Conservation (phyloP, 208 protist species). For the Porcisia hertigi region DNA sequence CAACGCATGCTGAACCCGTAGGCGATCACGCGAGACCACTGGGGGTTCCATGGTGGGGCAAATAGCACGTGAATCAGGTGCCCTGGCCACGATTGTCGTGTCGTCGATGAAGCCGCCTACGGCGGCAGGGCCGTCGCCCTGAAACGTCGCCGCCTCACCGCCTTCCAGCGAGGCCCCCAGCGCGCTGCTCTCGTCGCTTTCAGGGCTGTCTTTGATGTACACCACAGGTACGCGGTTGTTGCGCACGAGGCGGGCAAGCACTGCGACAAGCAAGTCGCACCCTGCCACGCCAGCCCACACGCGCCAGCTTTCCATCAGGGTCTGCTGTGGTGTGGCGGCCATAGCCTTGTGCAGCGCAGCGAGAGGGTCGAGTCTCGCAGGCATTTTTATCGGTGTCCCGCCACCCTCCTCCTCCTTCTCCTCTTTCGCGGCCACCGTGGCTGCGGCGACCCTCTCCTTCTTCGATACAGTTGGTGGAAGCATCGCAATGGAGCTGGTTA, state of each 20-base stretch:
- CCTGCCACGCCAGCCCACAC: constrained; percentile 53
- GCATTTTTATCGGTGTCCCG: constrained; percentile 2
- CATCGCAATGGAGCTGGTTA: constrained; percentile 26
- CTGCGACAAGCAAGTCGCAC: constrained; percentile 51
- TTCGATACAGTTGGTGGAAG: constrained; percentile 16
- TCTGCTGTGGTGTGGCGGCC: constrained; percentile 33
- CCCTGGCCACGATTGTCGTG: not conserved
- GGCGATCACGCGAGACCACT: constrained; percentile 59
- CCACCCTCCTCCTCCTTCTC: constrained; percentile 15
- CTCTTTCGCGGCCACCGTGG: constrained; percentile 14
- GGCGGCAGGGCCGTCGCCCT: constrained; percentile 7
- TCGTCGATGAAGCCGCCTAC: not conserved
- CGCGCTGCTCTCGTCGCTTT: constrained; percentile 16
- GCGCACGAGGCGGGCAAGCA: constrained; percentile 59
- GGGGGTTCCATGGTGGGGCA: constrained; percentile 16
- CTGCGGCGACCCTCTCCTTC: constrained; percentile 17
- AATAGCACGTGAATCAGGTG: constrained; percentile 14
- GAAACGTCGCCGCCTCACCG: not conserved
- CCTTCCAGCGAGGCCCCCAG: constrained; percentile 1
- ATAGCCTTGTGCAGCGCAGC: constrained; percentile 31
- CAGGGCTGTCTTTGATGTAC: constrained; percentile 47
- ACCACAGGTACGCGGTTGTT: constrained; percentile 72
- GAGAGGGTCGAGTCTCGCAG: constrained; percentile 13
- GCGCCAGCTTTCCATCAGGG: constrained; percentile 57
- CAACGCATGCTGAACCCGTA: constrained; percentile 68